These are phyloP conservation scores for Pichia sp. DNA, from an alignment of 1,139 yeast genomes.

Conservation along the genomic window DNA sequence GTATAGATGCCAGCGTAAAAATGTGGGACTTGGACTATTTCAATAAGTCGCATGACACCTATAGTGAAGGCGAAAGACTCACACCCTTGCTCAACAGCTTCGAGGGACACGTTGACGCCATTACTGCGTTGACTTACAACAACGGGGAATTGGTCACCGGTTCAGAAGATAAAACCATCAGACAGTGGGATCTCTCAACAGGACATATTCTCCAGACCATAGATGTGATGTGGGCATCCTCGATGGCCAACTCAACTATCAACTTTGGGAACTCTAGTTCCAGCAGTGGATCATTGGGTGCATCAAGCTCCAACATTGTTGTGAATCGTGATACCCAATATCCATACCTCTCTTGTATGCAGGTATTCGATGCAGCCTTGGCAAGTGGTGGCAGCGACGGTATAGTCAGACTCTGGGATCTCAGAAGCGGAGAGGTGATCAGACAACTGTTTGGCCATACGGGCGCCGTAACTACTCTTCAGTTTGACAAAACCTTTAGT, in stretches of 20 bases:
- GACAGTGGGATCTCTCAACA: constrained; percentile 75
- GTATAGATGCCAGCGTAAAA: constrained; percentile 56
- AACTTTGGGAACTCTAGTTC: constrained; percentile 11
- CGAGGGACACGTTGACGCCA: constrained; percentile 60
- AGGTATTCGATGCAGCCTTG: constrained; percentile 64
- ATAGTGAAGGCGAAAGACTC: constrained; percentile 30
- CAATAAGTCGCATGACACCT: constrained; percentile 7
- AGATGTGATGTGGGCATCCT: constrained; percentile 56
- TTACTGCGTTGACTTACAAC: constrained; percentile 56
- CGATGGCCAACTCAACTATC: constrained; percentile 28
- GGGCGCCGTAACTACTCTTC: constrained; percentile 63
- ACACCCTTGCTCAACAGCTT: constrained; percentile 40
- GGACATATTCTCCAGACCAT: constrained; percentile 59
- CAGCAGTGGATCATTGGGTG: not conserved
- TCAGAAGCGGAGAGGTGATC: constrained; percentile 64
- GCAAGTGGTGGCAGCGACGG: constrained; percentile 80
- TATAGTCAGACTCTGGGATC: constrained; percentile 69
- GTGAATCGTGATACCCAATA: constrained; percentile 17
- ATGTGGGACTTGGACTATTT: constrained; percentile 48
- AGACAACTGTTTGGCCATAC: constrained; percentile 67
- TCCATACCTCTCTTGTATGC: constrained; percentile 57
- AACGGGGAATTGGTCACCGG: constrained; percentile 51
- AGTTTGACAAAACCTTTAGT: constrained; percentile 56
- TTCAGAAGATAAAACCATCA: constrained; percentile 75
- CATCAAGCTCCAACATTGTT: not conserved